Evolutionary conservation across 768 basidiomycete genomes (phyloP).

Genomic region (Trametes gibbosa): DNA sequence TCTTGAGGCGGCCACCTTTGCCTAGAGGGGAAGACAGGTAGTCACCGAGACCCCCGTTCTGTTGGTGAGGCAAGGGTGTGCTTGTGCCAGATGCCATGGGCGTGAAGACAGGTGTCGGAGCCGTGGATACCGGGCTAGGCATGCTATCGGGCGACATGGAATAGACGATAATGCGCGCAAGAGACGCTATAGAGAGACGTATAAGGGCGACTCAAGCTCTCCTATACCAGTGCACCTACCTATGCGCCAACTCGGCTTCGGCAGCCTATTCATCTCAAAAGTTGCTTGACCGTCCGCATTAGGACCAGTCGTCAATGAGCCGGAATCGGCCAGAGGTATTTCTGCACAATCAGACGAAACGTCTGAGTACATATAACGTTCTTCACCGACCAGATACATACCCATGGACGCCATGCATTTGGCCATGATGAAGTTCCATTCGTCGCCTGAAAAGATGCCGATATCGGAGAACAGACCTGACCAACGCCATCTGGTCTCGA

Average conservation of each 20-base stretch:
- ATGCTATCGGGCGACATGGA: slow-evolving; percentile 74
- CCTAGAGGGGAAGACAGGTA: slow-evolving; percentile 58
- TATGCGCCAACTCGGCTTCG: slow-evolving; percentile 73
- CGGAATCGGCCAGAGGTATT: slow-evolving; percentile 69
- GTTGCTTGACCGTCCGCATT: slow-evolving; percentile 70
- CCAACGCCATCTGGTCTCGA: slow-evolving; percentile 47
- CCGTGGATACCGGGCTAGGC: slow-evolving; percentile 55
- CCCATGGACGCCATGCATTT: slow-evolving; percentile 85
- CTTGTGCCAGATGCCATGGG: slow-evolving; percentile 62
- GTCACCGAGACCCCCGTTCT: slow-evolving; percentile 45
- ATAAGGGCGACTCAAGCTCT: not conserved
- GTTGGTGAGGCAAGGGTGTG: slow-evolving; percentile 50
- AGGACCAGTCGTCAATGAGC: slow-evolving; percentile 73
- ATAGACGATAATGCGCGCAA: slow-evolving; percentile 85
- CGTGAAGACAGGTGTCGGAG: slow-evolving; percentile 72
- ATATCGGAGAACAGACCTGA: slow-evolving; percentile 53
- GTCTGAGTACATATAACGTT: not conserved
- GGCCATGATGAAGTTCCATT: slow-evolving; percentile 86
- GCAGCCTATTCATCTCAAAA: slow-evolving; percentile 71
- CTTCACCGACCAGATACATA: slow-evolving; percentile 32
- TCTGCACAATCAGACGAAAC: slow-evolving; percentile 39
- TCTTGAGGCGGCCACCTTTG: slow-evolving; percentile 41
- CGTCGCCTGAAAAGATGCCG: slow-evolving; percentile 78
- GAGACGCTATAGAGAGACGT: slow-evolving; percentile 48
- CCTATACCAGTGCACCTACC: slow-evolving; percentile 38